Evolutionary conservation across 176 grass and related monocot genomes (phyloP), one percentile per base, ranked within the genome.

Genomic region (Musa itinerans): DNA sequence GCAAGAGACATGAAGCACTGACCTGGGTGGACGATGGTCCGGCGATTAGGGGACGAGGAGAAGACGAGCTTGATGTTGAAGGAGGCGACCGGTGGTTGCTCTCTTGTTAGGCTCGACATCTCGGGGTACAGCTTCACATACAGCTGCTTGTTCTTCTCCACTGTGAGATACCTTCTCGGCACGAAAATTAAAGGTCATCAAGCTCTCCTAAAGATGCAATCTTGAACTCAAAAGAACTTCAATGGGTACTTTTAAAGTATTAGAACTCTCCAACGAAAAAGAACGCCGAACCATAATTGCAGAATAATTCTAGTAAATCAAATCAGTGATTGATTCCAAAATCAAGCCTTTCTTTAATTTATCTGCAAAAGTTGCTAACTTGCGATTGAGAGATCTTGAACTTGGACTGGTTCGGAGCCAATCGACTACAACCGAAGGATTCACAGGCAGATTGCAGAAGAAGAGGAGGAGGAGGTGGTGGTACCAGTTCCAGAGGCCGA

Each of bases 401-500:
- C 34, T 43, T 1, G 26, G 26, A 27, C 26, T 27, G 26, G 26
- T 43, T 43, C 6, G 34, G 34, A 43, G 34, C 34, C 34, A 43
- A 43, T 43, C 34, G 34, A 43, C 34, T 43, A 43, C 34, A 43
- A 43, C 6, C 34, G 4, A 43, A 43, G 34, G 34, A 43, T 43
- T 43, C 34, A 43, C 34, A 43, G 34, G 34, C 34, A 43, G 34
- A 43, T 43, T 43, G 34, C 4, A 34, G 34, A 68, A 43, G 48
- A 69, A n/a, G 6, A 29, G 27, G 63, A 76, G 14, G 21, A 34
- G 50, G 16, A 27, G 1, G 26, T 20, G 19, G 26, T 15, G 25
- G 52, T 69, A 93, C 95, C 95, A 99, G 81, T 94, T 99, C 95
- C 95, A 99, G 78, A 92, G 88, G 64, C 95, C 95, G 79, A 99